A percentile compares a stretch with the other conserved stretches of the same genome.
Conservation (phyloP, 164 flowering plant species). For the Taxillus chinensis region DNA sequence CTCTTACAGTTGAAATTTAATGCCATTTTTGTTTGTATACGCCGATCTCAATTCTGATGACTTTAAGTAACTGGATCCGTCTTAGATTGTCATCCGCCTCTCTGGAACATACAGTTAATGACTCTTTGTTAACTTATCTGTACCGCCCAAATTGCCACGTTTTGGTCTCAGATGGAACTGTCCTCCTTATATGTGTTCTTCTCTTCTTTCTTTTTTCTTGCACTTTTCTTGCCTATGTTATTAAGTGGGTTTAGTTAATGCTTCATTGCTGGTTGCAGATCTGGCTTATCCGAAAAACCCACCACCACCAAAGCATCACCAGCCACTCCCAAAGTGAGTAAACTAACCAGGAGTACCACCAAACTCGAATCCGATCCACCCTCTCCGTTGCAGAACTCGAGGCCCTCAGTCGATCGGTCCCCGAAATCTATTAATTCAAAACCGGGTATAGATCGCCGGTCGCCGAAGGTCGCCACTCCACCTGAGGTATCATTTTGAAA, state of each 20-base stretch:
- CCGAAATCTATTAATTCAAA: constrained; percentile 20
- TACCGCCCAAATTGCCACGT: too few species aligned
- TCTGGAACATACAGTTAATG: too few species aligned
- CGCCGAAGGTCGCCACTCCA: constrained; percentile 43
- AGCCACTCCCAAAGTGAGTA: constrained; percentile 55
- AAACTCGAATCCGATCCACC: constrained; percentile 58
- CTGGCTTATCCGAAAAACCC: constrained; percentile 50
- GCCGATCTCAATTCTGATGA: too few species aligned
- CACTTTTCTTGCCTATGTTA: constrained; percentile 8
- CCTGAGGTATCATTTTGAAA: constrained; percentile 46
- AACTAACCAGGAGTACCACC: constrained; percentile 31
- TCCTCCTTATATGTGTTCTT: too few species aligned
- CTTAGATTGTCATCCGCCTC: too few species aligned
- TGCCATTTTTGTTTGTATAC: too few species aligned
- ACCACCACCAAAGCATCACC: constrained; percentile 44
- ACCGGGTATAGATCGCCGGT: constrained; percentile 41
- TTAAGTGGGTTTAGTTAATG: constrained; percentile 11
- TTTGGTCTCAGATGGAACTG: too few species aligned
- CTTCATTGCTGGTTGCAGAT: constrained; percentile 27
- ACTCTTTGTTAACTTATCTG: too few species aligned
- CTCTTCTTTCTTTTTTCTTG: not conserved
- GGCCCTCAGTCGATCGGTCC: constrained; percentile 10
- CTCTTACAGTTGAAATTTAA: too few species aligned
- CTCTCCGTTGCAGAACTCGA: constrained; percentile 44
- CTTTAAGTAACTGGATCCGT: too few species aligned